Percentiles rank a stretch among this genome's conserved stretches.
phyloP scores from a whole-genome alignment of 23 red algal genomes.

The Gracilaria caudata region DNA sequence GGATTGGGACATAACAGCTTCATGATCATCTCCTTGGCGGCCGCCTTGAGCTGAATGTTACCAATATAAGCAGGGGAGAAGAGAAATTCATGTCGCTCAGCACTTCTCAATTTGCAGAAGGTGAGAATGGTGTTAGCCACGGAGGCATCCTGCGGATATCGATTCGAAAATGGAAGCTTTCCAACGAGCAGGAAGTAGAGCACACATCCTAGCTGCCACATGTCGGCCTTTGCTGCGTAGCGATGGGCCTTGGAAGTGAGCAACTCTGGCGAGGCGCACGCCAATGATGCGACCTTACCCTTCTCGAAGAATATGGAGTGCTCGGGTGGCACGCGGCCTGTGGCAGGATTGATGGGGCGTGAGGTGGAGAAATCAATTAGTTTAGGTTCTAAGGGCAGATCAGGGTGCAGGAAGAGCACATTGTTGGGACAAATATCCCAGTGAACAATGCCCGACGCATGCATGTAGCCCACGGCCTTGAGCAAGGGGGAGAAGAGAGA shows the following conservation, averaged over 20 bases:
- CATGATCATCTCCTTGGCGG: conserved; percentile 28
- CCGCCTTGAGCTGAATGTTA: conserved; percentile 5
- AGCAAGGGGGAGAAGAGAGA: conserved; percentile 31
- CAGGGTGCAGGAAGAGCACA: conserved; percentile 21
- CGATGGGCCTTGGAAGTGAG: conserved; percentile 59
- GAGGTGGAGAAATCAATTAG: conserved; percentile 53
- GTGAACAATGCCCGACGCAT: conserved; percentile 52
- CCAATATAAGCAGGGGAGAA: conserved; percentile 26
- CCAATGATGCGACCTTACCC: conserved; percentile 39
- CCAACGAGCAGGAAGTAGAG: conserved; percentile 52
- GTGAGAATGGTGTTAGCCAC: conserved; percentile 36
- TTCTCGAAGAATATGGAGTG: conserved; percentile 56
- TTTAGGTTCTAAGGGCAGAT: conserved; percentile 37
- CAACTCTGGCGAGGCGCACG: conserved; percentile 54
- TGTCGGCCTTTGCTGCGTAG: conserved; percentile 53
- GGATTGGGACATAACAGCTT: conserved; percentile 61
- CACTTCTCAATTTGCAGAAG: conserved; percentile 52
- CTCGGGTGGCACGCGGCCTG: conserved; percentile 50
- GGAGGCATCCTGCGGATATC: conserved; percentile 38
- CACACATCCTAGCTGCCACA: conserved; percentile 61
- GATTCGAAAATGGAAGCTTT: conserved; percentile 48
- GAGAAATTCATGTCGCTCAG: conserved; percentile 39
- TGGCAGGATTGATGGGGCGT: conserved; percentile 55
- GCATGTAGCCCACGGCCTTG: conserved; percentile 59
- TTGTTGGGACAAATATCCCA: conserved; percentile 63